These are phyloP conservation scores for Arxiozyma bovina DNA, from an alignment of 1,139 yeast species.

Conservation along the genomic window DNA sequence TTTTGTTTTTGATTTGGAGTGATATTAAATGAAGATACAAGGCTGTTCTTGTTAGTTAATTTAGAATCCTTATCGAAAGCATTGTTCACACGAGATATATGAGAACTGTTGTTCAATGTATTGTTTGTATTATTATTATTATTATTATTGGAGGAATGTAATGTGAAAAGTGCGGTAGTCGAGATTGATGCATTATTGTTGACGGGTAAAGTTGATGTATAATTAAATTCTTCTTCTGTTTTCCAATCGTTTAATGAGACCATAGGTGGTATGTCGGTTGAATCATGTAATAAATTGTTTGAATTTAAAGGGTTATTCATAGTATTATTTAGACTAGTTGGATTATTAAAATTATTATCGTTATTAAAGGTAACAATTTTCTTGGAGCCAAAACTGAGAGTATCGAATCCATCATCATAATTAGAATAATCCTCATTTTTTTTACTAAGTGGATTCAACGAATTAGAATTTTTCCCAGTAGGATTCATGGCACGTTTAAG, in stretches of 20 bases:
- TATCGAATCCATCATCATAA: conserved; percentile 26
- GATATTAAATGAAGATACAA: background rate
- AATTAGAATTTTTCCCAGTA: background rate
- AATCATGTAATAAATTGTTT: conserved; percentile 18
- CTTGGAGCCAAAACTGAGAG: conserved; percentile 34
- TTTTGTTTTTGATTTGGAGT: background rate
- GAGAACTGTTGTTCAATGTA: background rate
- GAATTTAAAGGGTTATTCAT: conserved; percentile 11
- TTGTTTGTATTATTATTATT: background rate
- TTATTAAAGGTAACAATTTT: conserved; percentile 20
- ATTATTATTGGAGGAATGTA: background rate
- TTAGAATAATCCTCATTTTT: background rate
- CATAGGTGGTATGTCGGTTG: conserved; percentile 43
- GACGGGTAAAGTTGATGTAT: conserved; percentile 12
- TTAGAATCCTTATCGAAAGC: conserved; percentile 6
- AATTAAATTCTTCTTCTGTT: conserved; percentile 30
- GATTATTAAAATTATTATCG: conserved; percentile 10
- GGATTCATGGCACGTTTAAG: conserved; percentile 15
- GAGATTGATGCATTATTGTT: background rate
- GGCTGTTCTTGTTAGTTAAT: background rate
- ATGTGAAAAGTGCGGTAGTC: background rate
- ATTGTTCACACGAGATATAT: background rate
- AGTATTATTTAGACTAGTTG: conserved; percentile 19
- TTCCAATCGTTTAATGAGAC: conserved; percentile 48
- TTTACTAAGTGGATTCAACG: background rate